Evolutionary conservation across 805 yeast genomes (phyloP).

Genomic region (Kazachstania kunashirensis): DNA sequence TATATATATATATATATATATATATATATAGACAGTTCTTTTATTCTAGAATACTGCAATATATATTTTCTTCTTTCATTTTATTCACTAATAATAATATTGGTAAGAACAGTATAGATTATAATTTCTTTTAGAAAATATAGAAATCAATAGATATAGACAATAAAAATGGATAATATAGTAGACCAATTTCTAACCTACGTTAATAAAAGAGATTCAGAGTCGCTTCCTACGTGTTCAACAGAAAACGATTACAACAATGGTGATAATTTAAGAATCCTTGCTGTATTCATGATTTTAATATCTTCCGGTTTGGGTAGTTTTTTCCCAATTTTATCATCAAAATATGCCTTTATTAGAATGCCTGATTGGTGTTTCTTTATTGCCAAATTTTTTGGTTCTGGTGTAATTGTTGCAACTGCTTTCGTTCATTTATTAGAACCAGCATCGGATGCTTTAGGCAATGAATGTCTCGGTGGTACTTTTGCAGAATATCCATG

Average conservation of each 20-base stretch:
- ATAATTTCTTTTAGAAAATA: background rate
- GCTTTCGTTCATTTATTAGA: slow-evolving; percentile 60
- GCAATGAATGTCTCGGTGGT: slow-evolving; percentile 53
- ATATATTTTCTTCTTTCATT: too few relatives aligned
- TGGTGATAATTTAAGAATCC: slow-evolving; percentile 36
- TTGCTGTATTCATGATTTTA: slow-evolving; percentile 54
- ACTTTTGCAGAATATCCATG: slow-evolving; percentile 46
- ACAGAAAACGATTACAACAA: slow-evolving; percentile 39
- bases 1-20: too few relatives aligned
- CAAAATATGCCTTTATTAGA: slow-evolving; percentile 46
- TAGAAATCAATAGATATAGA: background rate
- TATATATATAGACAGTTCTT: too few relatives aligned
- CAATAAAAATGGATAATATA: background rate
- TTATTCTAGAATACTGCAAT: too few relatives aligned
- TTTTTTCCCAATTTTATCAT: slow-evolving; percentile 53
- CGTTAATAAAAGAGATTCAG: slow-evolving; percentile 13
- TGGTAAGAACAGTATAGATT: background rate
- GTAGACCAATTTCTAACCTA: slow-evolving; percentile 1
- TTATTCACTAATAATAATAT: background rate
- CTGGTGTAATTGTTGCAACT: slow-evolving; percentile 71
- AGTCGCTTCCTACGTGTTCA: slow-evolving; percentile 29
- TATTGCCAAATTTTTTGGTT: slow-evolving; percentile 59
- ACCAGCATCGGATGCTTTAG: slow-evolving; percentile 34
- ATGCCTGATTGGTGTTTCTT: slow-evolving; percentile 57
- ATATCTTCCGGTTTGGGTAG: slow-evolving; percentile 50